Base-by-base conservation (phyloP, 352 stramenopile species). In the Pythium guiyangense region DNA sequence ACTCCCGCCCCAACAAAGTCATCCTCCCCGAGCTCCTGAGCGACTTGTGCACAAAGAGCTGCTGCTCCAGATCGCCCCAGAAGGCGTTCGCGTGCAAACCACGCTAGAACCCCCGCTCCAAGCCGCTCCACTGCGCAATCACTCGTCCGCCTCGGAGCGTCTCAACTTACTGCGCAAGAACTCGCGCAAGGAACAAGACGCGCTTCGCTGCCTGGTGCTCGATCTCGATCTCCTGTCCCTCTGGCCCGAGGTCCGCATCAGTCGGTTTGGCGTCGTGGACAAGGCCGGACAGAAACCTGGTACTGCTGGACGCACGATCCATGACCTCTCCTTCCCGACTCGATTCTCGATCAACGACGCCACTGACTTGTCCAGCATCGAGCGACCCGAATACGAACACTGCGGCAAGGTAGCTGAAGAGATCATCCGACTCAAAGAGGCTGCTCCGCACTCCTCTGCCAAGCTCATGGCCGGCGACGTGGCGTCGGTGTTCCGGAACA, bases 81-180 rank as follows among this genome's bases (percentile, higher is more conserved):
- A 20, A 49, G 43, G 22, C 18, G 43, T 49, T 8, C 43, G 43
- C 6, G 43, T 20, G 49, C 3, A 42, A 53, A 34, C 39, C 61
- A 46, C 35, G 12, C 12, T 12, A 14, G 35, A 40, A 14, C 35
- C 35, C 12, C 35, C 6, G 12, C 35, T 6, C 35, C 35, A 40
- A 40, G 12, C 6, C 6, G 6, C 6, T 14, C 35, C 35, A 40
- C 35, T 12, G 12, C 6, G 12, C 35, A 59, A 67, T 12, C 53
- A 66, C 39, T 31, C 49, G 0, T 64, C 51, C n/a, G 56, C 46
- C 3, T 20, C 12, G 18, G 51, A 64, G 11, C 39, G 56, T 0
- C 20, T 67, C 31, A 62, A 60, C 27, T 31, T 62, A 0, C 52
- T 70, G 26, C 49, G 63, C 31, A 63, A 67, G 37, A 66, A 70